Base-by-base conservation (phyloP, 345 rosid species). In the Geranium brycei region DNA sequence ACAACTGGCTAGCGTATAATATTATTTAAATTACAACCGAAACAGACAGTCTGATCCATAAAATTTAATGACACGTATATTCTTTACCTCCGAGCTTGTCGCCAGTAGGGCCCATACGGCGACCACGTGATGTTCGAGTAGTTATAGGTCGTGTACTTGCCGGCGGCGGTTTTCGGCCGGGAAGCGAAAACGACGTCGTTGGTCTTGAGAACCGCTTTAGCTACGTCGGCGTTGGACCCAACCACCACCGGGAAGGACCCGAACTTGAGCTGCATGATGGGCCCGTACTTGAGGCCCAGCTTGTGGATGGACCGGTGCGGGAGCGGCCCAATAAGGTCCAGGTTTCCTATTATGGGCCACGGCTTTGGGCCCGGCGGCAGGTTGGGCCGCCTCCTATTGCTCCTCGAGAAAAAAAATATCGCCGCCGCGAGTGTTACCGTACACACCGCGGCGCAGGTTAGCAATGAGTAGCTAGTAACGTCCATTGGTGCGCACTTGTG, bases 281-380 rank as follows among this genome's bases (percentile, higher is more conserved):
- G 67, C 0, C 82, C 79, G 15, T 78, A 72, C 28, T 64, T 70
- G 57, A 31, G 72, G 56, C 77, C 60, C 4, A 78, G 66, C 12
- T 57, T 40, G 59, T 75, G 77, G 19, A 78, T 66, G 8, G 78
- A 66, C 17, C 62, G 77, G 66, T 75, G 79, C 5, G 82, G 82
- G 60, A 78, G 73, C 5, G 79, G 53, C 1, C 73, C 77, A 0
- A 75, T 73, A 14, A 78, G 75, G 59, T 72, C 61, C 18, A 78
- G 78, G 62, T 75, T 75, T 63, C 82, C 82, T 4, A 78, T 75
- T 5, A 75, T 60, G 0, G 79, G 82, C 79, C 76, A 75, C 1
- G 75, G 70, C 19, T 59, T 67, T 0, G 82, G 82, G 15, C 79
- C 79, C 5, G 82, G 77, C 5, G 79, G 75, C 5, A 62, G 8